phyloP scores from a whole-genome alignment of 2,329 filamentous ascomycete genomes.

The Rutstroemia sydowiana region DNA sequence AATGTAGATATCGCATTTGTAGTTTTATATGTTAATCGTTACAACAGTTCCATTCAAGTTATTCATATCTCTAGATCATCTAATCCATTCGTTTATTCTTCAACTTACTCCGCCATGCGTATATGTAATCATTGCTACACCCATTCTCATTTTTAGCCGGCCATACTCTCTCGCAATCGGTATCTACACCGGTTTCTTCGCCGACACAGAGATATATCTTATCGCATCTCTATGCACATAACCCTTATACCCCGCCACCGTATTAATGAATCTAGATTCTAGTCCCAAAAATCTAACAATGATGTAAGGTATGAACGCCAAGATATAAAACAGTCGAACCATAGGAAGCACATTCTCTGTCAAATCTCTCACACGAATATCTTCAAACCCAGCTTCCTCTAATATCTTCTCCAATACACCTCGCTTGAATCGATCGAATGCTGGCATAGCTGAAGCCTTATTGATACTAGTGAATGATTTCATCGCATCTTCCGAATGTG shows the following conservation, averaged over 20 bases:
- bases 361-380: constrained; percentile 38
- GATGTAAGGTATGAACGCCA: constrained; percentile 40
- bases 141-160: too few relatives aligned
- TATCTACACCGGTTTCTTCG: constrained; percentile 30
- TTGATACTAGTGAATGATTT: constrained; percentile 34
- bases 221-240: constrained; percentile 11
- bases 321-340: constrained; percentile 39
- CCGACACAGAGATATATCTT: constrained; percentile 31
- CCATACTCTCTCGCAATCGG: too few relatives aligned
- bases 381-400: constrained; percentile 26
- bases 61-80: too few relatives aligned
- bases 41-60: too few relatives aligned
- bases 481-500: constrained; percentile 26
- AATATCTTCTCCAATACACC: constrained; percentile 37
- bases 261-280: constrained; percentile 41
- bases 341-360: constrained; percentile 42
- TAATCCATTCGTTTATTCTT: too few relatives aligned
- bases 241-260: constrained; percentile 34
- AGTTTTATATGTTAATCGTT: too few relatives aligned
- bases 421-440: constrained; percentile 33
- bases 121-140: too few relatives aligned
- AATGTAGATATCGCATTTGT: too few relatives aligned
- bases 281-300: constrained; percentile 38
- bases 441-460: constrained; percentile 39
- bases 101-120: too few relatives aligned